Evolutionary conservation across 768 basidiomycete genomes (phyloP), one percentile per base, ranked within the genome.

Genomic region (Lactarius indigo): DNA sequence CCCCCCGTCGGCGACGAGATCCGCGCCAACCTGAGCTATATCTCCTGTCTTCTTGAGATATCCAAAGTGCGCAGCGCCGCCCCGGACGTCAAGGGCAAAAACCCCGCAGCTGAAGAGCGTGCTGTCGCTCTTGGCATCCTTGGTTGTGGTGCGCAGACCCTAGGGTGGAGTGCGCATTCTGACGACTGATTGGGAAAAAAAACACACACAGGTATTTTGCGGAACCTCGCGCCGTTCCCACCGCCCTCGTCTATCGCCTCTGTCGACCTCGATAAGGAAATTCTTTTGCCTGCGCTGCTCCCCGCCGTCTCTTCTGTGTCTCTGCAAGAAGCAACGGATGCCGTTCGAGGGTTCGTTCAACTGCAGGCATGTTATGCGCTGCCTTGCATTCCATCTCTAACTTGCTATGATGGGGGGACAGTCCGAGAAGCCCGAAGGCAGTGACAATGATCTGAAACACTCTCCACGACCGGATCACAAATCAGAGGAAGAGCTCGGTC

Each of bases 201-300:
- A n/a, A n/a, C n/a, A n/a, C n/a, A n/a, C n/a, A 13, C 64, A 93
- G 91, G 92, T 31, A 89, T 92, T 30, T 71, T 94, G 64, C 84
- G 85, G 31, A 94, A 95, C 73, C 79, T 94, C 26, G 82, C 86
- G 0, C 93, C 93, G 1, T 79, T 94, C 37, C 87, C 90, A 1
- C 84, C 87, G n/a, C 85, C 87, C 5, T 83, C 87, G 33, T 77
- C 81, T 13, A 83, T 81, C 4, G 86, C 90, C 1, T 78, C 81
- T 12, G 74, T 88, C 42, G 87, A 94, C 72, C 76, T 92, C 47
- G 89, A 91, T 74, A 86, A 83, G 68, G 89, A 88, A 42, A 78
- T 94, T 30, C 74, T 92, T 13, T 77, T 94, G 20, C 92, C 92
- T 10, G 79, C 89, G 50, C 80, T 94, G 3, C 81, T 82, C 67